phyloP scores from a whole-genome alignment of 1,284 basidiomycete genomes.

The Erythrobasidium hasegawianum region DNA sequence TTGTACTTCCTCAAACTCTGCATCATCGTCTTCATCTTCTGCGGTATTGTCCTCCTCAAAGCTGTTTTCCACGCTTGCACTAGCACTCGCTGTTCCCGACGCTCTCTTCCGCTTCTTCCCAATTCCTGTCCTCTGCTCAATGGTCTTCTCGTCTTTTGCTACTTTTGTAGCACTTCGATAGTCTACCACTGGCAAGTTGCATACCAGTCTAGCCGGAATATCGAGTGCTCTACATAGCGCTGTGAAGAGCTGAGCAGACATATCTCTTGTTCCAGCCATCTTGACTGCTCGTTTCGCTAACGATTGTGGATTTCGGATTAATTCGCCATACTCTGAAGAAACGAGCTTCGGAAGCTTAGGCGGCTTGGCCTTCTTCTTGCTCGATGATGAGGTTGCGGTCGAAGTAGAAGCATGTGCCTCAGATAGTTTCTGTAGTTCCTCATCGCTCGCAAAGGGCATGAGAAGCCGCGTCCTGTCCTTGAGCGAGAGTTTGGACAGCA shows the following conservation, averaged over 20 bases:
- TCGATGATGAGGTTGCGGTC: constrained; percentile 40
- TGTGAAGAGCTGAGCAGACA: constrained; percentile 86
- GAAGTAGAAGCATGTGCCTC: constrained; percentile 1
- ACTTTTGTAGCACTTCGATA: constrained; percentile 49
- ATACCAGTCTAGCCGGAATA: constrained; percentile 81
- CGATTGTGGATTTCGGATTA: constrained; percentile 70
- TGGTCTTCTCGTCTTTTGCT: constrained; percentile 41
- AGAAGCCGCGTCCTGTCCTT: constrained; percentile 24
- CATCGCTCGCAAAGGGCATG: constrained; percentile 40
- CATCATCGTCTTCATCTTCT: constrained; percentile 5
- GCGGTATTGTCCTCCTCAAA: constrained; percentile 43
- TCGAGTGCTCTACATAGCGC: constrained; percentile 79
- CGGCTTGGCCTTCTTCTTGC: constrained; percentile 43
- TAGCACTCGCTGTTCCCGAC: constrained; percentile 38
- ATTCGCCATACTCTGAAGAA: constrained; percentile 59
- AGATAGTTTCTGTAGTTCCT: constrained; percentile 42
- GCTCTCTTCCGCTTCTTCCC: constrained; percentile 44
- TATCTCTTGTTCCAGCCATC: constrained; percentile 76
- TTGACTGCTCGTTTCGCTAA: constrained; percentile 83
- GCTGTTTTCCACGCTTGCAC: constrained; percentile 38
- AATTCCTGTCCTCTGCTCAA: constrained; percentile 33
- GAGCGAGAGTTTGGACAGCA: constrained; percentile 13
- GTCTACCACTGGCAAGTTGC: constrained; percentile 77
- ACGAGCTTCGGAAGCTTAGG: constrained; percentile 23
- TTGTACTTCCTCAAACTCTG: constrained; percentile 14